A percentile compares a stretch with the other conserved stretches of the same genome.
Conservation (phyloP, 1,284 basidiomycete genomes). For the Bjerkandera adusta region DNA sequence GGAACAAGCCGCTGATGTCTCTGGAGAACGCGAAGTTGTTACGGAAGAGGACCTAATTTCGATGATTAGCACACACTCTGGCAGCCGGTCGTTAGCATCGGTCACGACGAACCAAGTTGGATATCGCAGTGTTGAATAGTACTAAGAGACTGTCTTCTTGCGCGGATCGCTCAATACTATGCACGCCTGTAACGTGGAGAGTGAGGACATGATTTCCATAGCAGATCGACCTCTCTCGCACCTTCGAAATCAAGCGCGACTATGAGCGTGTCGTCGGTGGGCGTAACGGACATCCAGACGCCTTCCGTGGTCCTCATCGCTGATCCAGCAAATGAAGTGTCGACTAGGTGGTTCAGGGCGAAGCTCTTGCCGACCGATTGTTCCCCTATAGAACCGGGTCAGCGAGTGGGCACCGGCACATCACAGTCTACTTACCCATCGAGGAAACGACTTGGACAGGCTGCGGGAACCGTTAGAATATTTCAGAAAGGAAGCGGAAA, state of each 20-base stretch:
- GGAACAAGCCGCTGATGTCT: conserved; percentile 57
- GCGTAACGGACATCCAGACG: conserved; percentile 67
- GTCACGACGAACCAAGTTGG: conserved; percentile 46
- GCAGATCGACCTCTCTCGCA: too few species aligned
- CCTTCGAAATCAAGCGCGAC: conserved; percentile 68
- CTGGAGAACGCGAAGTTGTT: conserved; percentile 63
- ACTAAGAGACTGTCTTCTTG: conserved; percentile 65
- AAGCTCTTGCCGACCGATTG: conserved; percentile 66
- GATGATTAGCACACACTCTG: not conserved
- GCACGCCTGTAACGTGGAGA: conserved; percentile 45
- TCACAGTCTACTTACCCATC: conserved; percentile 48
- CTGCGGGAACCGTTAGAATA: conserved; percentile 28
- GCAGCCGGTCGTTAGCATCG: not conserved
- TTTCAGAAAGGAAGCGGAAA: not conserved
- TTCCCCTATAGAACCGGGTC: conserved; percentile 38
- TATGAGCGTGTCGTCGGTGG: conserved; percentile 50
- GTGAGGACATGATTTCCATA: not conserved
- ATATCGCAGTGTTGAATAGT: conserved; percentile 62
- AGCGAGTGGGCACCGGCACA: not conserved
- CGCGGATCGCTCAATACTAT: conserved; percentile 59
- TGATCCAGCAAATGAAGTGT: conserved; percentile 64
- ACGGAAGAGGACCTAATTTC: conserved; percentile 53
- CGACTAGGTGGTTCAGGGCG: conserved; percentile 57
- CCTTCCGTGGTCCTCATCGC: conserved; percentile 70
- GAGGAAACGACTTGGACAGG: conserved; percentile 63